Base-by-base conservation (phyloP, 352 stramenopile species). In the Plasmopara halstedii region DNA sequence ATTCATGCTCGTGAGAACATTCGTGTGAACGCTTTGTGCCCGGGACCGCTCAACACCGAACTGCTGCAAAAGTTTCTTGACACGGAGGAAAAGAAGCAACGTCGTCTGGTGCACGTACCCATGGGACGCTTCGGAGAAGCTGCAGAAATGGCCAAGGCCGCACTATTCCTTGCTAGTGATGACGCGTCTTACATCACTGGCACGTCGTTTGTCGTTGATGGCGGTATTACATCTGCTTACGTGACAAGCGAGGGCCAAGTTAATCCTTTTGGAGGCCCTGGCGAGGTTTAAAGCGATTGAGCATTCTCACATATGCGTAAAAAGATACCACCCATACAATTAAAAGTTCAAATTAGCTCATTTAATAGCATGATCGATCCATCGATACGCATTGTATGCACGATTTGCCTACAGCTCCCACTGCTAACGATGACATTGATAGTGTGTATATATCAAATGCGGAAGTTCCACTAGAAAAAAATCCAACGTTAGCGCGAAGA, bases 1-100 rank as follows among this genome's bases (percentile, higher is more conserved):
- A 85, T 94, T 53, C 81, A 93, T 48, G 83, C 83, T 37, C 73
- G 80, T 32, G 75, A 95, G 50, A 93, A 93, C 56, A 92, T 95
- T 46, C 72, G 83, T 15, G 83, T 95, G 18, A 95, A 95, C 47
- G 81, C 82, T 17, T 67, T 94, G 7, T 92, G 78, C 43, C 83
- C 83, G 4, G 83, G 83, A 18, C 82, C 82, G 36, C 61, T 95
- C 26, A 92, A 93, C 64, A 95, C 82, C 3, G 70, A 83, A 48
- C 67, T 94, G 46, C 62, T 95, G 36, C 79, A 94, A 61, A 91
- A 90, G 64, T 93, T 94, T 50, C 56, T 94, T 5, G 79, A 94
- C 49, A 67, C 56, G 31, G 71, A 90, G 33, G 83, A 74, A 39
- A 94, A 94, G 69, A 85, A 88, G 59, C 74, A 91, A 55, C 75